Base-by-base conservation (phyloP, 768 basidiomycete genomes). In the Collybiopsis luxurians region DNA sequence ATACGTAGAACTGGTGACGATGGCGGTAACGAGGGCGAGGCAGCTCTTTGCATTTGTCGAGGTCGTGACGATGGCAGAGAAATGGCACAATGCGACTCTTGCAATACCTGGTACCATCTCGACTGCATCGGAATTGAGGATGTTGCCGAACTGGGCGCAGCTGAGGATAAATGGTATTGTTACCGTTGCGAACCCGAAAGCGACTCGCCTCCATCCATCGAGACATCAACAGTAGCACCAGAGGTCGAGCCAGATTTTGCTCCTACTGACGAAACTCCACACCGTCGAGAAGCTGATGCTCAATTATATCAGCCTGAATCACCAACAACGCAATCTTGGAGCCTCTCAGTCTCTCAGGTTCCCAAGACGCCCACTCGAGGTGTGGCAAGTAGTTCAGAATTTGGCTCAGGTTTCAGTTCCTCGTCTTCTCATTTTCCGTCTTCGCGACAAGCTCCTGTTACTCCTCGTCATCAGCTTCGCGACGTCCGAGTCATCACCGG, bases 101-200 rank as follows among this genome's bases (percentile, higher is more conserved):
- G 91, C 67, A 76, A 82, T 66, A 85, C 76, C 15, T 94, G 91
- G 91, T 92, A 88, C 66, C 91, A 94, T 69, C 76, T 91, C 30
- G 72, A 82, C 43, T 94, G 91, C 69, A 85, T 93, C 36, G 90
- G 89, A 51, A 87, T 93, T 62, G 72, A 71, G 51, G 78, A 76
- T 61, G 78, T 83, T 31, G 70, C 78, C 11, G 84, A 90, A 51
- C 74, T 92, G 15, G 91, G 89, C 6, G 79, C 71, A 48, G 89
- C 90, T 64, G 88, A 91, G 62, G 89, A 91, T 62, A 83, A 83
- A 1, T 94, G 91, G 90, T 93, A 79, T 68, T 88, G 90, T 69
- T 68, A 74, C 51, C 72, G 75, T 57, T 84, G 91, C 63, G 66
- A 81, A 61, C 59, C 70, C 28, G 70, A 75, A 44, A 76, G 75